Conservation (phyloP, 495 filamentous ascomycete species). For the Chlorociboria aeruginascens region DNA sequence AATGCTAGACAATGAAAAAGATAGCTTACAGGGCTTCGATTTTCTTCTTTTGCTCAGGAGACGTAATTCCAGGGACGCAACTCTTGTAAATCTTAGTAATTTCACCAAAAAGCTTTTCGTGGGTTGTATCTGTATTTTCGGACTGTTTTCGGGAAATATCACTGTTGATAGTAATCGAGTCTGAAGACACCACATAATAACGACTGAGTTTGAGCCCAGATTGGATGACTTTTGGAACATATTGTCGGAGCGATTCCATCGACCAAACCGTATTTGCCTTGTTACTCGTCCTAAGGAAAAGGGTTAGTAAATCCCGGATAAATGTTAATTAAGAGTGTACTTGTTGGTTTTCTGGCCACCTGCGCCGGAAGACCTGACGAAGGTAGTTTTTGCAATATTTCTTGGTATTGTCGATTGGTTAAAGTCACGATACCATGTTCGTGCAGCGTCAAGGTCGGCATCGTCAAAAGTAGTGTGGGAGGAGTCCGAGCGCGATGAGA, state of each 20-base stretch:
- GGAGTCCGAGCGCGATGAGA: constrained; percentile 6
- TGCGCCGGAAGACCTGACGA: constrained; percentile 79
- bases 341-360: constrained; percentile 97
- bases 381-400: constrained; percentile 52
- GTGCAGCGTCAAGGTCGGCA: constrained; percentile 54
- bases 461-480: constrained; percentile 24
- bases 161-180: constrained; percentile 49
- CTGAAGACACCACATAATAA: constrained; percentile 53
- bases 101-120: constrained; percentile 45
- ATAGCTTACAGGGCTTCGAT: constrained; percentile 52
- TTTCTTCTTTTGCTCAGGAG: constrained; percentile 41
- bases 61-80: constrained; percentile 53
- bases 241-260: constrained; percentile 40
- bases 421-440: constrained; percentile 64
- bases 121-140: constrained; percentile 54
- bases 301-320: constrained; percentile 5
- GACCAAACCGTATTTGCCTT: constrained; percentile 70
- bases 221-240: constrained; percentile 61
- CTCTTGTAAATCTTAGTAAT: constrained; percentile 40
- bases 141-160: constrained; percentile 58
- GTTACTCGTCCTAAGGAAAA: constrained; percentile 60
- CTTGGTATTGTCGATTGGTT: constrained; percentile 45
- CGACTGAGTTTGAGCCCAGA: constrained; percentile 47
- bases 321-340: constrained; percentile 36
- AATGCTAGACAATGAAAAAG: neutral